Evolutionary conservation across 2,329 filamentous ascomycete species (phyloP), one percentile per base, ranked within the genome.

Genomic region (Claviceps purpurea): DNA sequence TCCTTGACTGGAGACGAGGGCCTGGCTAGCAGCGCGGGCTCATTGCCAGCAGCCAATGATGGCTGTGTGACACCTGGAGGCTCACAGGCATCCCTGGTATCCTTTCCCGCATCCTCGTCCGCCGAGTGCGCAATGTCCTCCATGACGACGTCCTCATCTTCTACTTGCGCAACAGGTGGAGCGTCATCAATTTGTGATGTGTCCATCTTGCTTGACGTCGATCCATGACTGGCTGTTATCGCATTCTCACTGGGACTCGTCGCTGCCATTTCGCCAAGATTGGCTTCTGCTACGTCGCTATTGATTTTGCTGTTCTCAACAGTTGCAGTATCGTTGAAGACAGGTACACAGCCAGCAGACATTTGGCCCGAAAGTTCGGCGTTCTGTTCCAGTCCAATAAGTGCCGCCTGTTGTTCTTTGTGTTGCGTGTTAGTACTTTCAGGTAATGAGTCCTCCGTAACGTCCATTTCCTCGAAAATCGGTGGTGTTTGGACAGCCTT

Each of bases 11-110:
- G 6, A 44, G 54, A 42, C 3, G n/a, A n/a, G 51, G 42, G 14
- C 4, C 16, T 20, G n/a, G 34, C 50, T 42, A 53, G 42, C 11
- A 49, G 7, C 14, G 59, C 59, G 4, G 55, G 48, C 3, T 41
- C 52, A 14, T 54, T 6, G 13, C 42, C 47, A 30, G 44, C 46
- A 34, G 37, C 41, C 5, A 46, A 26, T 22, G 37, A 24, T 47
- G 41, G 22, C 10, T 46, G 22, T 4, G 53, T 54, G 22, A 68
- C 69, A 51, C 73, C 73, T 18, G 76, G 75, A 47, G 78, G 78
- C 56, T 82, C 77, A 58, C 81, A 80, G 48, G 67, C 72, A 54
- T 81, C 78, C 2, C 40, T 50, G 8, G 75, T 75, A 24, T 55
- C 59, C 26, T 60, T 58, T n/a, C 59, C 59, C 24, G 53, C 55